Evolutionary conservation across 2,329 filamentous ascomycete species (phyloP).

Genomic region (Diaporthe sp.): DNA sequence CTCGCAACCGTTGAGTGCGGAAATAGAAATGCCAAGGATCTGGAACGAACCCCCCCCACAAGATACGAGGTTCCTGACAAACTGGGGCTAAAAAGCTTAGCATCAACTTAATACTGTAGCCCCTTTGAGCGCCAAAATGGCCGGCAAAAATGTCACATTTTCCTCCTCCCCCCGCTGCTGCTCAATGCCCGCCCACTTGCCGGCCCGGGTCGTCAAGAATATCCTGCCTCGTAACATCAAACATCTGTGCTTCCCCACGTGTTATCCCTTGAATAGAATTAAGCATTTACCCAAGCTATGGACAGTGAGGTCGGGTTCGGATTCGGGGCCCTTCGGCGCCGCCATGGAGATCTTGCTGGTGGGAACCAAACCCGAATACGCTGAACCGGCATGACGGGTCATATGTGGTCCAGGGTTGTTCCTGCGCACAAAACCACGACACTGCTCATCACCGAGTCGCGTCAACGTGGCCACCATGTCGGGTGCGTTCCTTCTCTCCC

Average conservation of each 20-base stretch:
- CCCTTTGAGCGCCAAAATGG: not conserved
- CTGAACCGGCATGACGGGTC: not conserved
- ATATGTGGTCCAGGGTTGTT: not conserved
- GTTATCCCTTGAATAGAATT: not conserved
- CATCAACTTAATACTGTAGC: conserved; percentile 5
- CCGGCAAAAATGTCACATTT: not conserved
- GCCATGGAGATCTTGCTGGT: no score
- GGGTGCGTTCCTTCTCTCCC: not conserved
- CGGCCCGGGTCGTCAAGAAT: not conserved
- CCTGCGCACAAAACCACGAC: not conserved
- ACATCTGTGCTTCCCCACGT: not conserved
- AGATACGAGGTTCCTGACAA: conserved; percentile 21
- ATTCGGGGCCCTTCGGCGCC: not conserved
- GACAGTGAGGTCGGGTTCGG: no score
- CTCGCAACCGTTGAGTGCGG: not conserved
- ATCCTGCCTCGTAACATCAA: not conserved
- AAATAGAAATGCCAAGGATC: conserved; percentile 21
- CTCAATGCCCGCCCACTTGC: not conserved
- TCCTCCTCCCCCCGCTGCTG: not conserved
- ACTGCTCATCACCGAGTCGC: not conserved
- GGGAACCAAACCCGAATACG: not conserved
- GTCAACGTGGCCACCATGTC: no score
- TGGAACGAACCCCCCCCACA: conserved; percentile 13
- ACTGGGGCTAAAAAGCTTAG: conserved; percentile 17
- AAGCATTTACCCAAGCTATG: not conserved